Evolutionary conservation across 2,329 filamentous ascomycete genomes (phyloP).

Genomic region (Diaporthe batatas): DNA sequence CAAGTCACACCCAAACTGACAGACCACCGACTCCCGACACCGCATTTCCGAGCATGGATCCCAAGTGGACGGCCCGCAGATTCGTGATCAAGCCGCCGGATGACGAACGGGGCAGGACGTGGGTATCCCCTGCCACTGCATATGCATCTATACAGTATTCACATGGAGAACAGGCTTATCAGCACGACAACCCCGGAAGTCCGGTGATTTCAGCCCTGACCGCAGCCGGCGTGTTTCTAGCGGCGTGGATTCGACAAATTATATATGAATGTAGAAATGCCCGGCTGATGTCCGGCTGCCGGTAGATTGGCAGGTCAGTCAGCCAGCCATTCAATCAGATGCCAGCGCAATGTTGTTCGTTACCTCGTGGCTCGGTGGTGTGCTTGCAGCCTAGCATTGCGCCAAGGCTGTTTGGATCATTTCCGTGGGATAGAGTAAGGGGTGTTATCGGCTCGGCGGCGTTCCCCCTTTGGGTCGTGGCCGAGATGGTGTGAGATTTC

Average conservation of each 20-base stretch:
- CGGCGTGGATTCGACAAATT: neutral
- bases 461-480: slow-evolving; percentile 10
- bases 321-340: neutral
- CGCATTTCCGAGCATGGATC: slow-evolving; percentile 27
- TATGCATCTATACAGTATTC: slow-evolving; percentile 7
- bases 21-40: slow-evolving; percentile 36
- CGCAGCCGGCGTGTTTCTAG: neutral
- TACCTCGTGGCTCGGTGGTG: slow-evolving; percentile 1
- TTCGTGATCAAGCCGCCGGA: slow-evolving; percentile 38
- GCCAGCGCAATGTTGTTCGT: neutral
- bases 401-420: slow-evolving; percentile 24
- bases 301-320: neutral
- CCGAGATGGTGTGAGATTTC: slow-evolving; percentile 23
- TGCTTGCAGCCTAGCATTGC: slow-evolving; percentile 21
- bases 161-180: neutral
- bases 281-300: neutral
- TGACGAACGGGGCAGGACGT: slow-evolving; percentile 28
- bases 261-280: neutral
- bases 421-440: neutral
- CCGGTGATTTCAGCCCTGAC: neutral
- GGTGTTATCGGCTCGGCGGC: slow-evolving; percentile 4
- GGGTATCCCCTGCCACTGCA: neutral
- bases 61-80: slow-evolving; percentile 29
- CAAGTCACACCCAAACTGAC: neutral
- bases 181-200: neutral